phyloP scores from a whole-genome alignment of 768 basidiomycete species.

The Panaeolus papilionaceus region DNA sequence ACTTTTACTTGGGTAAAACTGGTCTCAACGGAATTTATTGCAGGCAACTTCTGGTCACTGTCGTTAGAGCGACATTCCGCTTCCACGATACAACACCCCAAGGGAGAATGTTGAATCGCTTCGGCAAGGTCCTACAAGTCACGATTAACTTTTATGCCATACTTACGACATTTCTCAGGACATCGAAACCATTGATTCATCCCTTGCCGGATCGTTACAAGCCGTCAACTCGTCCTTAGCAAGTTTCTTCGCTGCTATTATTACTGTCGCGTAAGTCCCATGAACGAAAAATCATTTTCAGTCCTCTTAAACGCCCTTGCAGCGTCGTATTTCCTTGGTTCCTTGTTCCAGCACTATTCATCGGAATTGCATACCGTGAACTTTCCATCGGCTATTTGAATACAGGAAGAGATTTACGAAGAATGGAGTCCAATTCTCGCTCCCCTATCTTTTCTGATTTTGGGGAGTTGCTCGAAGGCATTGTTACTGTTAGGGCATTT shows the following conservation, averaged over 20 bases:
- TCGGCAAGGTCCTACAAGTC: not conserved
- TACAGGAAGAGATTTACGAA: slow-evolving; percentile 82
- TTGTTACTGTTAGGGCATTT: slow-evolving; percentile 94
- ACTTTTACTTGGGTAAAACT: too few species aligned
- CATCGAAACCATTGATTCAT: slow-evolving; percentile 85
- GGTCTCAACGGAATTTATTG: slow-evolving; percentile 32
- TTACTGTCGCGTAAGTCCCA: slow-evolving; percentile 67
- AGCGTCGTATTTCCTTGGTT: slow-evolving; percentile 84
- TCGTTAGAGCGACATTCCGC: slow-evolving; percentile 84
- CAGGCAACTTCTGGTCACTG: slow-evolving; percentile 64
- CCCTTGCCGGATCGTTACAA: slow-evolving; percentile 70
- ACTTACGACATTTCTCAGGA: slow-evolving; percentile 68
- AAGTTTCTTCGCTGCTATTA: slow-evolving; percentile 75
- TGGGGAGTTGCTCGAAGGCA: slow-evolving; percentile 83
- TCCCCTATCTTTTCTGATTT: slow-evolving; percentile 88
- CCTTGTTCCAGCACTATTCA: slow-evolving; percentile 74
- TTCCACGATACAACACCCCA: slow-evolving; percentile 87
- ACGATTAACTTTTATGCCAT: slow-evolving; percentile 75
- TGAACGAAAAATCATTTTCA: not conserved
- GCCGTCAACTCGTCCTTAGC: slow-evolving; percentile 82
- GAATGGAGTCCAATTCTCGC: slow-evolving; percentile 90
- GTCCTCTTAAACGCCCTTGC: slow-evolving; percentile 11
- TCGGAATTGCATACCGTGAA: slow-evolving; percentile 76
- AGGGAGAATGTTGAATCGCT: slow-evolving; percentile 42
- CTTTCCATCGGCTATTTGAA: slow-evolving; percentile 77